Percentiles rank a stretch among this genome's conserved stretches.
phyloP scores from a whole-genome alignment of 1,284 basidiomycete genomes.

The Leccinum subspadiceum region DNA sequence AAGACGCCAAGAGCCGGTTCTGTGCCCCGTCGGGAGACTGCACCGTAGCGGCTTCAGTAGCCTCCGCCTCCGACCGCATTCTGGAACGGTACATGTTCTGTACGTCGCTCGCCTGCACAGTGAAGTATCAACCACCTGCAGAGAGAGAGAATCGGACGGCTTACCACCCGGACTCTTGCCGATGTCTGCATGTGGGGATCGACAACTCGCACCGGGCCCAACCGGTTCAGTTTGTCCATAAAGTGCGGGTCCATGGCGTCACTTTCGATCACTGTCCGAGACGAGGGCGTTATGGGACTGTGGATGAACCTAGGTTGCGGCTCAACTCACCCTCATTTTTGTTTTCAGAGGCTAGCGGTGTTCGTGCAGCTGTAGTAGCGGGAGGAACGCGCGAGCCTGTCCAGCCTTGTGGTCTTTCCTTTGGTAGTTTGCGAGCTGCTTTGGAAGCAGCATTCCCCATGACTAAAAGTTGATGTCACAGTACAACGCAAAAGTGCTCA shows the following conservation, averaged over 20 bases:
- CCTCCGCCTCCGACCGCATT: slow-evolving; percentile 54
- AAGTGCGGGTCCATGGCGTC: slow-evolving; percentile 79
- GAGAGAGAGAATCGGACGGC: slow-evolving; percentile 20
- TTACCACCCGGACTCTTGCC: slow-evolving; percentile 47
- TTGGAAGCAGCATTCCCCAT: slow-evolving; percentile 78
- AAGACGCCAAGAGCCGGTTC: slow-evolving; percentile 55
- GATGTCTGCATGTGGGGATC: slow-evolving; percentile 55
- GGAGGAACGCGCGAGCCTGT: slow-evolving; percentile 48
- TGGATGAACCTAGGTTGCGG: not conserved
- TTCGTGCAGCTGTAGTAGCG: slow-evolving; percentile 10
- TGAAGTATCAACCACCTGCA: not conserved
- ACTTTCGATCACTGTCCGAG: slow-evolving; percentile 53
- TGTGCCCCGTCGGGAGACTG: slow-evolving; percentile 20
- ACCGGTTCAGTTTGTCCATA: slow-evolving; percentile 61
- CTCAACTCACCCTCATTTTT: slow-evolving; percentile 46
- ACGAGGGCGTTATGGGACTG: not conserved
- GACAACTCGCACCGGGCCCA: slow-evolving; percentile 72
- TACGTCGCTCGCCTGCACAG: slow-evolving; percentile 33
- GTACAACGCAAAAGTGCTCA: not conserved
- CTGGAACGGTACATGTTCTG: slow-evolving; percentile 52
- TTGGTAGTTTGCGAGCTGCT: slow-evolving; percentile 50
- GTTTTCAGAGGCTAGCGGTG: slow-evolving; percentile 48
- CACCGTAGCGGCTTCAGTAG: slow-evolving; percentile 28
- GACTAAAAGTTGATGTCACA: not conserved
- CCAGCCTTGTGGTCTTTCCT: slow-evolving; percentile 46